These are phyloP conservation scores for Thielaviopsis populi DNA, from an alignment of 2,329 filamentous ascomycete genomes.

Conservation along the genomic window DNA sequence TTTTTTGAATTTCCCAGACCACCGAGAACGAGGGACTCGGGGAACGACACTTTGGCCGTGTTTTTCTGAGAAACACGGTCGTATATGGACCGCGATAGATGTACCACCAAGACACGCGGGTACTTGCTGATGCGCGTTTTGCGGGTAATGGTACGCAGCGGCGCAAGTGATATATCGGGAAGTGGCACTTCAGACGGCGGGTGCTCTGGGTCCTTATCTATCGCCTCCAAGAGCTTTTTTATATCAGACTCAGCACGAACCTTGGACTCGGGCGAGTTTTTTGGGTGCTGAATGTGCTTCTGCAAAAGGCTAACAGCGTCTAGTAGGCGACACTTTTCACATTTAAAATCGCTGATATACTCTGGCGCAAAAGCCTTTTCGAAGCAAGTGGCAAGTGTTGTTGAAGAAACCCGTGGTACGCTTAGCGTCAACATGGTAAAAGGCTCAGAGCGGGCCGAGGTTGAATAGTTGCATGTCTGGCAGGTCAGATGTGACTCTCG, in stretches of 20 bases:
- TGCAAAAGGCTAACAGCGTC: slow-evolving; percentile 56
- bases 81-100: slow-evolving; percentile 87
- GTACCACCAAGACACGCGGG: slow-evolving; percentile 79
- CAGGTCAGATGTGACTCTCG: slow-evolving; percentile 94
- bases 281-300: slow-evolving; percentile 41
- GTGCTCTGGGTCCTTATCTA: slow-evolving; percentile 69
- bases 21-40: slow-evolving; percentile 70
- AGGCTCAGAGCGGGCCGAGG: slow-evolving; percentile 64
- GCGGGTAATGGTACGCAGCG: slow-evolving; percentile 70
- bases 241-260: slow-evolving; percentile 41
- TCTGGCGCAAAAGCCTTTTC: slow-evolving; percentile 91
- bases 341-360: slow-evolving; percentile 92
- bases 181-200: slow-evolving; percentile 38
- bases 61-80: slow-evolving; percentile 81
- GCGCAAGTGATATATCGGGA: slow-evolving; percentile 58
- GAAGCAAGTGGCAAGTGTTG: slow-evolving; percentile 74
- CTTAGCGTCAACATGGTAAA: slow-evolving; percentile 89
- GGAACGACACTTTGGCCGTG: slow-evolving; percentile 82
- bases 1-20: slow-evolving; percentile 60
- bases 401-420: slow-evolving; percentile 70
- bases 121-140: slow-evolving; percentile 78
- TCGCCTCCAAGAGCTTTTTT: slow-evolving; percentile 48
- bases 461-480: slow-evolving; percentile 75
- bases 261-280: slow-evolving; percentile 29
- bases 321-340: slow-evolving; percentile 77